phyloP scores from a whole-genome alignment of 2,329 filamentous ascomycete species.

The Epichloe sylvatica region DNA sequence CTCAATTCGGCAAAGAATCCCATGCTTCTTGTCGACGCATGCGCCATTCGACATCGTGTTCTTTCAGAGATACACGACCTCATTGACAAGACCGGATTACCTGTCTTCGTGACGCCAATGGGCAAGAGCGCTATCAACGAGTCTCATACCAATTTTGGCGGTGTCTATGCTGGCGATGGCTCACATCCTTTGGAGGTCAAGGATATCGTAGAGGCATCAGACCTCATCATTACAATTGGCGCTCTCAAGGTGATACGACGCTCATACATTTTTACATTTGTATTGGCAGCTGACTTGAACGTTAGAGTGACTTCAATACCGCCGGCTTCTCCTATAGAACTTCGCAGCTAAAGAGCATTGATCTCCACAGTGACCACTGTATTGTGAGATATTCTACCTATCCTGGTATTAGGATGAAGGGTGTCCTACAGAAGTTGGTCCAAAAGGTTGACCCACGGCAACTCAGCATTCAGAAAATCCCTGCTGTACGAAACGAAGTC shows the following conservation, averaged over 20 bases:
- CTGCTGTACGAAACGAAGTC: slow-evolving; percentile 39
- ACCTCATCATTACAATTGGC: slow-evolving; percentile 58
- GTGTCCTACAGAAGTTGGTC: slow-evolving; percentile 59
- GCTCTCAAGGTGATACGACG: slow-evolving; percentile 33
- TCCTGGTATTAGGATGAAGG: slow-evolving; percentile 62
- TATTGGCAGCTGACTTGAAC: not conserved
- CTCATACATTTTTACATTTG: not conserved
- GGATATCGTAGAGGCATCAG: slow-evolving; percentile 51
- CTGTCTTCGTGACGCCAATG: slow-evolving; percentile 82
- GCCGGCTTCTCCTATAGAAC: slow-evolving; percentile 71
- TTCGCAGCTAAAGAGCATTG: slow-evolving; percentile 62
- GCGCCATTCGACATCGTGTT: slow-evolving; percentile 63
- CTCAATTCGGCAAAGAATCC: slow-evolving; percentile 61
- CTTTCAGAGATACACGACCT: slow-evolving; percentile 59
- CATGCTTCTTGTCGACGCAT: slow-evolving; percentile 70
- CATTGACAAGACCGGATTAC: slow-evolving; percentile 58
- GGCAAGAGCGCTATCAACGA: slow-evolving; percentile 77
- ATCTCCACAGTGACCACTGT: slow-evolving; percentile 63
- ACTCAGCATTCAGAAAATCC: slow-evolving; percentile 41
- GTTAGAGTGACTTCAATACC: slow-evolving; percentile 64
- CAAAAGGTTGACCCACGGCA: slow-evolving; percentile 41
- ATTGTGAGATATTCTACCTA: slow-evolving; percentile 68
- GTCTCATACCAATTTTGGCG: slow-evolving; percentile 58
- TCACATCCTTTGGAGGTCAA: slow-evolving; percentile 50
- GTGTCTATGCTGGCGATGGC: slow-evolving; percentile 72